A percentile compares a stretch with the other conserved stretches of the same genome.
phyloP scores from a whole-genome alignment of 352 stramenopile genomes.

The Pythium volutum region DNA sequence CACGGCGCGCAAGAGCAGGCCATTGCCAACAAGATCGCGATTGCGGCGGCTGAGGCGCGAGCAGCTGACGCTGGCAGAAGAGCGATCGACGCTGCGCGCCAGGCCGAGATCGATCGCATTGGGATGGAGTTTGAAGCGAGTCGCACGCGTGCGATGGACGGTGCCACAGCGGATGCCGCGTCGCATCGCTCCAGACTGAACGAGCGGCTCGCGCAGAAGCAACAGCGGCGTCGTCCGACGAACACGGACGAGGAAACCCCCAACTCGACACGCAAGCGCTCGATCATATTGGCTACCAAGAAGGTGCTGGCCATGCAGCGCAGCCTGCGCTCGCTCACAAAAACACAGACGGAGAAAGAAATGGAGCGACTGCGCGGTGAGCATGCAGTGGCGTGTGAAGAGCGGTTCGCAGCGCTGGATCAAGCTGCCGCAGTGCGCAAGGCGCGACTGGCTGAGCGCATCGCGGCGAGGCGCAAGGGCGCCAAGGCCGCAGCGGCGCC shows the following conservation, averaged over 20 bases:
- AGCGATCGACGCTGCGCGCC: conserved; percentile 26
- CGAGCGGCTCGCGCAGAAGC: conserved; percentile 18
- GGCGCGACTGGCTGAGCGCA: conserved; percentile 28
- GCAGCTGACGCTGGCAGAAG: conserved; percentile 13
- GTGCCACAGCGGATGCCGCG: background rate
- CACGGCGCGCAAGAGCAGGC: conserved; percentile 22
- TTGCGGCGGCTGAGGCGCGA: conserved; percentile 12
- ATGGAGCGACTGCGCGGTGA: conserved; percentile 30
- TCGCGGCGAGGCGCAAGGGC: conserved; percentile 28
- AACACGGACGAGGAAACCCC: background rate
- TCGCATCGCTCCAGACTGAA: conserved; percentile 8
- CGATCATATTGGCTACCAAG: conserved; percentile 1
- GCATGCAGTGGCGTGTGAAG: conserved; percentile 25
- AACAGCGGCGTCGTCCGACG: background rate
- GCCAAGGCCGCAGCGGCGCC: too few species aligned
- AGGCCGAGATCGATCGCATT: conserved; percentile 29
- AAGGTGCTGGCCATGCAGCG: background rate
- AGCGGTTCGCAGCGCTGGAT: conserved; percentile 27
- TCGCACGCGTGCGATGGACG: conserved; percentile 2
- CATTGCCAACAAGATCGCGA: conserved; percentile 11
- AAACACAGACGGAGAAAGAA: conserved; percentile 24
- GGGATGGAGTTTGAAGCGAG: conserved; percentile 21
- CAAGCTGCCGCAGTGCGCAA: conserved; percentile 29
- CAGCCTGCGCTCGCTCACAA: conserved; percentile 12
- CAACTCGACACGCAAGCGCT: background rate